phyloP scores from a whole-genome alignment of 768 basidiomycete species.

The Tulasnella sp. region DNA sequence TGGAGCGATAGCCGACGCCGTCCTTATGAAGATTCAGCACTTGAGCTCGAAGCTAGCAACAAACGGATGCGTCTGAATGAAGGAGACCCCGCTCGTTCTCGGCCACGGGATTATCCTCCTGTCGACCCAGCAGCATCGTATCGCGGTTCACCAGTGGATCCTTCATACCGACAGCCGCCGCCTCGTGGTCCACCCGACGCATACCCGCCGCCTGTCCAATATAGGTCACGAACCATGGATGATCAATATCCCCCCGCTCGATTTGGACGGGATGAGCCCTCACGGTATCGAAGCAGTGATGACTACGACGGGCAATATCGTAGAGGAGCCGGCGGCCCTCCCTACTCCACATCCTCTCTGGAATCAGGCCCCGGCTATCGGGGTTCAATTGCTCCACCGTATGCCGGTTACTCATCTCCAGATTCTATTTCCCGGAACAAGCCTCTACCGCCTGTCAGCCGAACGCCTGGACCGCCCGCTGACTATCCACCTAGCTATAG shows the following conservation, averaged over 20 bases:
- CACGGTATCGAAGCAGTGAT: not conserved
- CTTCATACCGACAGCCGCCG: not conserved
- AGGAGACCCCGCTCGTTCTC: not conserved
- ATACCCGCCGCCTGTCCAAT: not conserved
- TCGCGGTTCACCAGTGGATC: not conserved
- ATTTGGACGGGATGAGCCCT: not conserved
- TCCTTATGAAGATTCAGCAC: not conserved
- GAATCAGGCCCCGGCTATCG: not conserved
- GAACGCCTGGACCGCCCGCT: not conserved
- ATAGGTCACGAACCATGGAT: slow-evolving; percentile 1
- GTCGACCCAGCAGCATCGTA: not conserved
- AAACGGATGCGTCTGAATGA: slow-evolving; percentile 18
- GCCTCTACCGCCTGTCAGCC: not conserved
- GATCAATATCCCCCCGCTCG: not conserved
- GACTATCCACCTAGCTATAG: not conserved
- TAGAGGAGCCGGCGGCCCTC: not conserved
- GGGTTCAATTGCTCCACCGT: not conserved
- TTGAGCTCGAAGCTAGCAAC: slow-evolving; percentile 14
- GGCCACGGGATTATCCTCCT: slow-evolving; percentile 7
- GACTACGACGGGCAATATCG: not conserved
- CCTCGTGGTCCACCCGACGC: not conserved
- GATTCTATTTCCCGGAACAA: not conserved
- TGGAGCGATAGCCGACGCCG: not conserved
- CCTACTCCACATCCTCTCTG: not conserved
- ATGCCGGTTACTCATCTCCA: not conserved